A percentile compares a stretch with the other conserved stretches of the same genome.
Evolutionary conservation across 192 early-diverging fungal genomes (phyloP).

Genomic region (Backusella parvicylindrica): DNA sequence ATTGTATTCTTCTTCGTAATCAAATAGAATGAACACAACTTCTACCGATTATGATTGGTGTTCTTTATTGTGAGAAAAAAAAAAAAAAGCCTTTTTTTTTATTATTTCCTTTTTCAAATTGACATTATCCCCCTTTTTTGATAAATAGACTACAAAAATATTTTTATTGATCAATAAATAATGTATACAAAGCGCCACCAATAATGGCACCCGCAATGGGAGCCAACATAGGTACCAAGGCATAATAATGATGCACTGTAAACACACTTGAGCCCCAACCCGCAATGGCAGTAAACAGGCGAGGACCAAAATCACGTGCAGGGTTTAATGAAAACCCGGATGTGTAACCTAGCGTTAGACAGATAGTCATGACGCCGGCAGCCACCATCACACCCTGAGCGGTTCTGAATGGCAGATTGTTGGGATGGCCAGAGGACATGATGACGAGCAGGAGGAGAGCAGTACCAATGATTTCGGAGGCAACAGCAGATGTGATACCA

Average conservation of each 20-base stretch:
- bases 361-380: slow-evolving; percentile 5
- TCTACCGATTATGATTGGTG: too few species aligned
- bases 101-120: too few species aligned
- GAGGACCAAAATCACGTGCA: slow-evolving; percentile 78
- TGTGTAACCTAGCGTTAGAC: slow-evolving; percentile 15
- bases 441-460: slow-evolving; percentile 62
- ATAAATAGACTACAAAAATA: too few species aligned
- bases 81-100: too few species aligned
- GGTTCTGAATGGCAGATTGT: slow-evolving; percentile 21
- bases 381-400: slow-evolving; percentile 16
- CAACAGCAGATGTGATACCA: slow-evolving; percentile 49
- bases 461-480: slow-evolving; percentile 68
- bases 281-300: slow-evolving; percentile 63
- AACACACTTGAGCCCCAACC: slow-evolving; percentile 69
- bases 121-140: too few species aligned
- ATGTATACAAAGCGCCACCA: slow-evolving; percentile 57
- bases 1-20: too few species aligned
- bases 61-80: too few species aligned
- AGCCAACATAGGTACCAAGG: slow-evolving; percentile 67
- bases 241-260: slow-evolving; percentile 64
- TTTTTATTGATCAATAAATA: slow-evolving; percentile 47
- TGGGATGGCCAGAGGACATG: slow-evolving; percentile 46
- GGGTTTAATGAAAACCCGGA: slow-evolving; percentile 56
- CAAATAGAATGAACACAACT: too few species aligned
- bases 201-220: slow-evolving; percentile 62